Conservation (phyloP, 2,329 filamentous ascomycete species). For the Dothistroma septosporum region DNA sequence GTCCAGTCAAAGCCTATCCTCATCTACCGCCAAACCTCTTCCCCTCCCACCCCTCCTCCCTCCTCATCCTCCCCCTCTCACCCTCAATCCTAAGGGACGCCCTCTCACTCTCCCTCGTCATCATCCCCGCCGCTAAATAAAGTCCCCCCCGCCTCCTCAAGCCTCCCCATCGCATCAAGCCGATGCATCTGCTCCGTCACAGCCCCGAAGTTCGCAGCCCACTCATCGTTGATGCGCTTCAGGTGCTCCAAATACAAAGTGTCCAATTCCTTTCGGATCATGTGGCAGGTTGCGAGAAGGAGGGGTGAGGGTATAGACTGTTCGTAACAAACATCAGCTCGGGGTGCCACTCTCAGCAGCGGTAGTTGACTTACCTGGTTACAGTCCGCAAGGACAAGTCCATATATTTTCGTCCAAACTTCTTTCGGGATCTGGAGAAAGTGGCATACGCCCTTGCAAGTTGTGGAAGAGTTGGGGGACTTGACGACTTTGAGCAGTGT, state of each 20-base stretch:
- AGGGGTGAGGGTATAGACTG: too few species aligned
- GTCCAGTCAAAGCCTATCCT: not conserved
- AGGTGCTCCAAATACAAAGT: not conserved
- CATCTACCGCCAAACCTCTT: not conserved
- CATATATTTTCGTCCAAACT: not conserved
- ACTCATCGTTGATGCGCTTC: not conserved
- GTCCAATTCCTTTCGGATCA: not conserved
- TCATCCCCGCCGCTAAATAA: not conserved
- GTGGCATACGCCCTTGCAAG: not conserved
- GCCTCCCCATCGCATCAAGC: not conserved
- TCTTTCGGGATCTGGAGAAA: not conserved
- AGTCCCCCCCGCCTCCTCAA: not conserved
- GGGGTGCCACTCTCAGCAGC: too few species aligned
- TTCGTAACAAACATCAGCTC: too few species aligned
- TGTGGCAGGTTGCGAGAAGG: not conserved
- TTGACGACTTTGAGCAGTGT: not conserved
- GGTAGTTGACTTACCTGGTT: conserved; percentile 16
- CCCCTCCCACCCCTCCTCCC: not conserved
- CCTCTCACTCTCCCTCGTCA: not conserved
- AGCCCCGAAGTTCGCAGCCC: not conserved
- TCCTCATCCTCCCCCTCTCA: not conserved
- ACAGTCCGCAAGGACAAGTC: not conserved
- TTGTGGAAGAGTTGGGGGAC: not conserved
- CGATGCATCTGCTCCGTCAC: not conserved
- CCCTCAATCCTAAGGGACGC: not conserved